Conservation (phyloP, 306 rosid species). For the Vigna mungo region DNA sequence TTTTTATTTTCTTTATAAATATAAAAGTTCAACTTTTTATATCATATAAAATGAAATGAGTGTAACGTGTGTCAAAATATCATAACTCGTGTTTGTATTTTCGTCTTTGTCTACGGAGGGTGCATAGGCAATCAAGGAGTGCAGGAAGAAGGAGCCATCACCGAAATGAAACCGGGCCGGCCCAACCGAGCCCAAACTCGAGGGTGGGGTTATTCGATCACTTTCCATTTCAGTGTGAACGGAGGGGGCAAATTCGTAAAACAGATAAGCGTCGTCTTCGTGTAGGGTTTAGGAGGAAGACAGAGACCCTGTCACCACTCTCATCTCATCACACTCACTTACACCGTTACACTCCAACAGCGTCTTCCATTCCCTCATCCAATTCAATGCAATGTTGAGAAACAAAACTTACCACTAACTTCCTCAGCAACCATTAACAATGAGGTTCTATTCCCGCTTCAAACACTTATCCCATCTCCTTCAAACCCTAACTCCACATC, state of each 20-base stretch:
- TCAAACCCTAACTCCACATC: slow-evolving; percentile 50
- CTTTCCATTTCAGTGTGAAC: not conserved
- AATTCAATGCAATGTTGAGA: slow-evolving; percentile 9
- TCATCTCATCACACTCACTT: slow-evolving; percentile 16
- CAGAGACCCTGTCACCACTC: not conserved
- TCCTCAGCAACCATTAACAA: slow-evolving; percentile 36
- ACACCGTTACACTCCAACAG: not conserved
- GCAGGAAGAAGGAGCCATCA: no score
- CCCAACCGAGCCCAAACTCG: slow-evolving; percentile 13
- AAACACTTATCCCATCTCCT: slow-evolving; percentile 48
- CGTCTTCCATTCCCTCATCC: not conserved
- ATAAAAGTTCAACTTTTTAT: no score
- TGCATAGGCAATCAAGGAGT: no score
- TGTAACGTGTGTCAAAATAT: no score
- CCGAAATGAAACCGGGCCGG: not conserved
- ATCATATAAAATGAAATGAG: no score
- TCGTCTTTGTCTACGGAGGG: no score
- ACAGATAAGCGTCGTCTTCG: slow-evolving; percentile 12
- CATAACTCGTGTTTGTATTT: no score
- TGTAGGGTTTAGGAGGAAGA: slow-evolving; percentile 58
- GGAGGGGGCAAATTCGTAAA: slow-evolving; percentile 48
- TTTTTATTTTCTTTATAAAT: no score
- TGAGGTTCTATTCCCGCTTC: slow-evolving; percentile 64
- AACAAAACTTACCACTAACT: slow-evolving; percentile 21
- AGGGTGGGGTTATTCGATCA: not conserved